Evolutionary conservation across 2,329 filamentous ascomycete species (phyloP).

Genomic region (Cadophora gregata): DNA sequence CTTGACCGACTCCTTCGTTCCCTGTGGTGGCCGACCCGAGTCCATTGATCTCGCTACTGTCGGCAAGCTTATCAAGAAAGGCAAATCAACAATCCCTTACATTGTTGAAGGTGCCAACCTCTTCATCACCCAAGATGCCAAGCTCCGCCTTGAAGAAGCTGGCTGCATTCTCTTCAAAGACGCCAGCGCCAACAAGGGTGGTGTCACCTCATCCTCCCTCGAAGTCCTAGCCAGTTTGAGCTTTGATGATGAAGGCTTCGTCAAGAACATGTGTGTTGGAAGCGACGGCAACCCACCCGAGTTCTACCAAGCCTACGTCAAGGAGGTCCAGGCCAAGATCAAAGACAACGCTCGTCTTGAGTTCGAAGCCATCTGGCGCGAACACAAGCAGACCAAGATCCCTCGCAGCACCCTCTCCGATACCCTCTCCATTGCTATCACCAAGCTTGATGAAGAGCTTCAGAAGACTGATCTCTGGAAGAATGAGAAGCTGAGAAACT

Average conservation of each 20-base stretch:
- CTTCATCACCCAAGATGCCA: slow-evolving; percentile 98
- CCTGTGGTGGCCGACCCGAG: slow-evolving; percentile 94
- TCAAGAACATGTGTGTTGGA: slow-evolving; percentile 92
- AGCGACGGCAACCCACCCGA: slow-evolving; percentile 75
- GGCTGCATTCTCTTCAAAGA: slow-evolving; percentile 97
- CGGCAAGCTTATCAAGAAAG: slow-evolving; percentile 85
- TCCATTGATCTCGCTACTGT: slow-evolving; percentile 93
- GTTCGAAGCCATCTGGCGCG: slow-evolving; percentile 98
- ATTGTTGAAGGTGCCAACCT: slow-evolving; percentile 98
- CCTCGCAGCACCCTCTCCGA: slow-evolving; percentile 89
- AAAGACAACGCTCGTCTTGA: slow-evolving; percentile 90
- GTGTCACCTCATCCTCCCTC: slow-evolving; percentile 94
- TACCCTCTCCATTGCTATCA: slow-evolving; percentile 89
- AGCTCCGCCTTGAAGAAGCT: slow-evolving; percentile 92
- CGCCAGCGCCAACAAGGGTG: slow-evolving; percentile 97
- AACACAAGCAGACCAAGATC: slow-evolving; percentile 81
- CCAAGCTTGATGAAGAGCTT: slow-evolving; percentile 94
- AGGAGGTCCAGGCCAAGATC: slow-evolving; percentile 88
- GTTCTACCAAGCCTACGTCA: slow-evolving; percentile 94
- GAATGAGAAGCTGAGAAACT: slow-evolving; percentile 76
- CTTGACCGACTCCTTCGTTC: slow-evolving; percentile 87
- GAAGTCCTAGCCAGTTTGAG: slow-evolving; percentile 94
- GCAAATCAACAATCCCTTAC: slow-evolving; percentile 87
- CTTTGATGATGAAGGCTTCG: slow-evolving; percentile 89
- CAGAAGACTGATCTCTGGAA: slow-evolving; percentile 93